Base-by-base conservation (phyloP, 768 basidiomycete species). In the Fomitopsis serialis region DNA sequence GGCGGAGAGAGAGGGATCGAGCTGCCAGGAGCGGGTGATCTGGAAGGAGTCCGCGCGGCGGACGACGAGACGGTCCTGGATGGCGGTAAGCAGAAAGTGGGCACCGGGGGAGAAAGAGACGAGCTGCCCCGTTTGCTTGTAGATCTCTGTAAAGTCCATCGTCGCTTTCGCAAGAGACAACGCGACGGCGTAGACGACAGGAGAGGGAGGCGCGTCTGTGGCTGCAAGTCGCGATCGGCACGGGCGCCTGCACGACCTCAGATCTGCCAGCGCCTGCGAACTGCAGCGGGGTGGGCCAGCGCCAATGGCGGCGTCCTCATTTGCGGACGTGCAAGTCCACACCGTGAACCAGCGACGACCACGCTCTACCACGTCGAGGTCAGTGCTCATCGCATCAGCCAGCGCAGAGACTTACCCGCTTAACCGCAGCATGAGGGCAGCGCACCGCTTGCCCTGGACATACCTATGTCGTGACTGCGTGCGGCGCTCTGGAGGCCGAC, bases 131-230 rank as follows among this genome's bases (percentile, higher is more conserved):
- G 89, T 78, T 46, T 91, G 89, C 57, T 78, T 80, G 76, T 92
- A 92, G 57, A 89, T 77, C 65, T 92, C 88, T 19, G 91, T 92
- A 63, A 92, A 92, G 69, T 93, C 90, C 89, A 91, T 90, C 15
- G 37, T n/a, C 37, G 37, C 6, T 32, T 32, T 5, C 29, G 29
- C 6, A 11, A 5, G 5, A 11, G 29, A 6, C 6, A 32, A 11
- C 29, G 29, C 6, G 29, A 5, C 29, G 11, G 11, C 29, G 11
- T 32, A 5, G 29, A 32, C 29, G 29, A 32, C 6, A 32, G 6
- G 29, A n/a, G n/a, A 11, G 6, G 6, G 29, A 5, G 29, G 29
- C 29, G 29, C 29, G 29, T 32, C 29, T 32, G 29, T 32, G 29
- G 29, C 29, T 32, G 29, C 6, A 32, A n/a, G n/a, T n/a, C n/a